Percentiles rank a stretch among this genome's conserved stretches.
Evolutionary conservation across 805 yeast genomes (phyloP).

Genomic region (Blastobotrys mokoenaii): DNA sequence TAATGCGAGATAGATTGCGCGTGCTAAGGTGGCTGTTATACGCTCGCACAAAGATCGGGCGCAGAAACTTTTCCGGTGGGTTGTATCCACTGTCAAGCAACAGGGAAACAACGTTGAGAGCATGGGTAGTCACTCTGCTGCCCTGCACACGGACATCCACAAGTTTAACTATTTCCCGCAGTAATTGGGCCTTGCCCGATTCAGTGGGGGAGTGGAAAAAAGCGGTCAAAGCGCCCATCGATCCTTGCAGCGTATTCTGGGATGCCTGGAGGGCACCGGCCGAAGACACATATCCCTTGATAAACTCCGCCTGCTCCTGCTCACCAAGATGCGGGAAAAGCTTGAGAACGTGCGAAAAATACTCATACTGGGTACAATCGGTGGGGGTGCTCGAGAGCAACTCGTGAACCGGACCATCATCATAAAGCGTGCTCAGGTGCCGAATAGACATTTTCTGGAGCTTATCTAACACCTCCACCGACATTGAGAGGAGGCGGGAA

Average conservation of each 20-base stretch:
- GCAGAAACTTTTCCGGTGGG: slow-evolving; percentile 31
- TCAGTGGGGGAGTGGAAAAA: slow-evolving; percentile 4
- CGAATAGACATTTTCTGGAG: slow-evolving; percentile 38
- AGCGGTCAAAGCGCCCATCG: slow-evolving; percentile 7
- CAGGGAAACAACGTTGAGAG: slow-evolving; percentile 8
- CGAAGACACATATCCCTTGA: slow-evolving; percentile 27
- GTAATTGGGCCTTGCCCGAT: slow-evolving; percentile 1
- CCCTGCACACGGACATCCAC: slow-evolving; percentile 5
- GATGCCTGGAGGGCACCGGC: slow-evolving; percentile 19
- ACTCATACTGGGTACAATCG: slow-evolving; percentile 1
- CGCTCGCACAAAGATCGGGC: slow-evolving; percentile 29
- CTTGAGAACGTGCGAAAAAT: slow-evolving; percentile 2
- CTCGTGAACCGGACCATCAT: slow-evolving; percentile 1
- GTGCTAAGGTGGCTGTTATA: slow-evolving; percentile 52
- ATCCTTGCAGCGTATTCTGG: slow-evolving; percentile 8
- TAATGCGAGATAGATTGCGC: slow-evolving; percentile 31
- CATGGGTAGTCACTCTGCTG: slow-evolving; percentile 1
- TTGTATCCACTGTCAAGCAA: slow-evolving; percentile 13
- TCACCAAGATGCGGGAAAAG: slow-evolving; percentile 14
- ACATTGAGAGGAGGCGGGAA: slow-evolving; percentile 38
- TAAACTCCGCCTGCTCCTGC: slow-evolving; percentile 8
- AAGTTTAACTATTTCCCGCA: slow-evolving; percentile 3
- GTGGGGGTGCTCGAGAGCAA: not conserved
- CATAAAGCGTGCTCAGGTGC: slow-evolving; percentile 28
- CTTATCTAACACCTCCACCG: slow-evolving; percentile 56